Conservation (phyloP, 2,329 filamentous ascomycete genomes). For the Penicillium fuscoglaucum region DNA sequence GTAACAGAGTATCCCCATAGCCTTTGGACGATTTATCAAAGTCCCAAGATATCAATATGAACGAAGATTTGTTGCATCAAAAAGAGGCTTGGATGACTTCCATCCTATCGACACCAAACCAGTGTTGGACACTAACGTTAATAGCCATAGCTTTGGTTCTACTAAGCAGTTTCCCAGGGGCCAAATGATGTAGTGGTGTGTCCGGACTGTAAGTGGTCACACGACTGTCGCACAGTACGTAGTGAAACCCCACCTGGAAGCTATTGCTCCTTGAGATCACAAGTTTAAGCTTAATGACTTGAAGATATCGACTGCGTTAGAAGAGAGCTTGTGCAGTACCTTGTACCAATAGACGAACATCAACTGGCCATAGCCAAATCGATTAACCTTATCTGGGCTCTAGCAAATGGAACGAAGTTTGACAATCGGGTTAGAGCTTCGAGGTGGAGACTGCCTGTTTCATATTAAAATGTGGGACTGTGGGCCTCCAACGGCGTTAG, state of each 20-base stretch:
- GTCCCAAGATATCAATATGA: neutral
- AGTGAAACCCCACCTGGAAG: neutral
- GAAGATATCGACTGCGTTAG: neutral
- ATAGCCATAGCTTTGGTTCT: neutral
- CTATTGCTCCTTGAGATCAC: too few relatives aligned
- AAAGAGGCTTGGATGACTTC: neutral
- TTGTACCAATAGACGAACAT: neutral
- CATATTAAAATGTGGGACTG: neutral
- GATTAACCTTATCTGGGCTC: conserved; percentile 1
- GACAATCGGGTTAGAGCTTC: neutral
- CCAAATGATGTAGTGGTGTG: neutral
- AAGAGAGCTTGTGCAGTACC: neutral
- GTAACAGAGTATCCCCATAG: neutral
- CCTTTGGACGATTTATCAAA: neutral
- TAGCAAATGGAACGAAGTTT: neutral
- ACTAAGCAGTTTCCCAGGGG: neutral
- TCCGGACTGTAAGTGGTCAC: neutral
- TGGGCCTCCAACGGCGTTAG: neutral
- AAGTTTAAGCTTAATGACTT: neutral
- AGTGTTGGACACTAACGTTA: neutral
- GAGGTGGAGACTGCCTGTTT: conserved; percentile 7
- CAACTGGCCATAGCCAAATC: neutral
- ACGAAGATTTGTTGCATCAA: too few relatives aligned
- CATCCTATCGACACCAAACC: too few relatives aligned
- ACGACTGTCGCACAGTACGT: neutral